Evolutionary conservation across 1,284 basidiomycete species (phyloP), one percentile per base, ranked within the genome.

Genomic region (Microbotryomycetes sp.): DNA sequence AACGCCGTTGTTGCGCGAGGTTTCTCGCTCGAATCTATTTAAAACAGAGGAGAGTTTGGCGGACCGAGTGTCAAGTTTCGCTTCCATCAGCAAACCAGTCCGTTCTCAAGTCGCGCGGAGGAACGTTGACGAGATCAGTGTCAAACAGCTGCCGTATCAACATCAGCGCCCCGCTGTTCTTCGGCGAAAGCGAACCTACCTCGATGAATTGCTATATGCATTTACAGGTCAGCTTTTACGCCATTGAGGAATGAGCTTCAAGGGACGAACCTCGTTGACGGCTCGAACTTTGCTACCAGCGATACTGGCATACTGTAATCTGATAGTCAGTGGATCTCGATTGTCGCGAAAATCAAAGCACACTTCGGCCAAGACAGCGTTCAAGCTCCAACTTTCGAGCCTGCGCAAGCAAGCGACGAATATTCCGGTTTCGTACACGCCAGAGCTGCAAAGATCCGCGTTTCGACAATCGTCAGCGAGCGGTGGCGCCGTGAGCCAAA

Each of bases 381-480:
- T 79, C n/a, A 80, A 70, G 50, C 76, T 77, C 80, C 80, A 81
- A 27, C 76, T 75, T 66, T 81, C 79, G n/a, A 81, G 68, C 52
- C 80, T 77, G 3, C 80, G 71, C 24, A 81, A 72, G 66, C 80
- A 81, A 1, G 79, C 80, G 4, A 81, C 77, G 30, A 81, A 69
- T 64, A 79, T 81, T 1, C 80, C 80, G 1, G 80, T 81, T 3
- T 58, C 57, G 57, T 58, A 46, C 18, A 58, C 35, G 5, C 57
- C 57, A 4, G 57, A 58, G 24, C 57, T 58, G 23, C 27, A 15
- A 41, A 41, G 18, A 18, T 18, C 18, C 35, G 18, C 11, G 11
- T 41, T 18, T 41, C 9, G 35, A 11, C 35, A 41, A 18, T 18
- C 18, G 9, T 11, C 9, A 41, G 35, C 9, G 18, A 11, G 9